Conservation (phyloP, 257 asterid genomes). For the Orobanche coerulescens region DNA sequence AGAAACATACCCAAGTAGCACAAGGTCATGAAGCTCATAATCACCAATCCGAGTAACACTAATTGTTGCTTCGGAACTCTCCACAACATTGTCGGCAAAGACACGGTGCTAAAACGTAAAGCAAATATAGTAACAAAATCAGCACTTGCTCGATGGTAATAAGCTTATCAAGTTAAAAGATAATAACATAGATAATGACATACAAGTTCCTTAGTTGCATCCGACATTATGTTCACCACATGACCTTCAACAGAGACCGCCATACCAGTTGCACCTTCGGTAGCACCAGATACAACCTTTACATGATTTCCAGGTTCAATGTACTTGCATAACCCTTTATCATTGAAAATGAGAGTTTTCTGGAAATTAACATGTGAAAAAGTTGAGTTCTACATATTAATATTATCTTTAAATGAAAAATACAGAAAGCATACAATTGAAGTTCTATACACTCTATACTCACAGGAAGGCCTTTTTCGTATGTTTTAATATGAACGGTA, state of each 20-base stretch:
- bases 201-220: constrained; percentile 92
- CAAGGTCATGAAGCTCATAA: constrained; percentile 94
- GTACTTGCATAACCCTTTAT: constrained; percentile 87
- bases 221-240: constrained; percentile 87
- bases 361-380: constrained; percentile 25
- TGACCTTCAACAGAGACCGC: constrained; percentile 95
- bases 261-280: constrained; percentile 99
- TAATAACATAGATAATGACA: constrained; percentile 18
- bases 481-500: constrained; percentile 83
- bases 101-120: constrained; percentile 61
- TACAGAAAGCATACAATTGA: neutral
- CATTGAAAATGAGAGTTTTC: constrained; percentile 77
- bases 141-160: neutral
- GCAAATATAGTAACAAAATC: constrained; percentile 2
- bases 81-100: constrained; percentile 89
- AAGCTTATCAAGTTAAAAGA: neutral
- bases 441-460: constrained; percentile 10
- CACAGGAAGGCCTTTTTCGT: constrained; percentile 73
- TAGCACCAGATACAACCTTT: constrained; percentile 82
- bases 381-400: constrained; percentile 3
- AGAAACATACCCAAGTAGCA: constrained; percentile 59
- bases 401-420: neutral
- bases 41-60: constrained; percentile 82
- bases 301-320: constrained; percentile 95
- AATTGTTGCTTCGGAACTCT: constrained; percentile 91